These are phyloP conservation scores for Pichia rugopelliculosa DNA, from an alignment of 805 yeast species.

Conservation along the genomic window DNA sequence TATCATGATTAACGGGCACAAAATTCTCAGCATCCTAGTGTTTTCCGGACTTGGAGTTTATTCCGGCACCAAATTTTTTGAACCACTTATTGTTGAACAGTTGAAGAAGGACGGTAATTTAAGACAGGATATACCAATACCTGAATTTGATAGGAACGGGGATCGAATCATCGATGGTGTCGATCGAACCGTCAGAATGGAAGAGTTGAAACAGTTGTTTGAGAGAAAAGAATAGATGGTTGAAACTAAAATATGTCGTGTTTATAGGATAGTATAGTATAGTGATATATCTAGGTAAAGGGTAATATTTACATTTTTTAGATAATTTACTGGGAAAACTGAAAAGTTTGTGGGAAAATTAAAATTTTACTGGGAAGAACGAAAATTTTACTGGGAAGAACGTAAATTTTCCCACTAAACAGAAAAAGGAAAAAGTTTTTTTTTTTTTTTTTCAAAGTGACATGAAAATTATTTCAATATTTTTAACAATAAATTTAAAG, in stretches of 20 bases:
- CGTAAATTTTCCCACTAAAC: not conserved
- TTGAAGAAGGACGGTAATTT: constrained; percentile 58
- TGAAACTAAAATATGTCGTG: not conserved
- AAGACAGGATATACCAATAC: constrained; percentile 51
- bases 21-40: constrained; percentile 20
- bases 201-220: constrained; percentile 16
- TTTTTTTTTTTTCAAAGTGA: not conserved
- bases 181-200: constrained; percentile 15
- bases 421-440: not conserved
- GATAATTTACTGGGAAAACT: not conserved
- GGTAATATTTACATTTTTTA: too few relatives aligned
- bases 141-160: constrained; percentile 44
- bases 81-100: constrained; percentile 64
- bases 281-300: too few relatives aligned
- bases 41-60: constrained; percentile 36
- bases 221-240: constrained; percentile 11
- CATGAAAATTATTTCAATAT: not conserved
- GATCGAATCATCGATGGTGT: constrained; percentile 22
- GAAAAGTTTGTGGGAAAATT: not conserved
- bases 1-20: constrained; percentile 9
- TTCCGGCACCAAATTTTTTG: constrained; percentile 60
- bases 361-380: not conserved
- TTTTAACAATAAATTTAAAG: too few relatives aligned
- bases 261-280: not conserved
- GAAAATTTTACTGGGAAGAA: not conserved